Evolutionary conservation across 2,329 filamentous ascomycete genomes (phyloP).

Genomic region (Colletotrichum higginsianum): DNA sequence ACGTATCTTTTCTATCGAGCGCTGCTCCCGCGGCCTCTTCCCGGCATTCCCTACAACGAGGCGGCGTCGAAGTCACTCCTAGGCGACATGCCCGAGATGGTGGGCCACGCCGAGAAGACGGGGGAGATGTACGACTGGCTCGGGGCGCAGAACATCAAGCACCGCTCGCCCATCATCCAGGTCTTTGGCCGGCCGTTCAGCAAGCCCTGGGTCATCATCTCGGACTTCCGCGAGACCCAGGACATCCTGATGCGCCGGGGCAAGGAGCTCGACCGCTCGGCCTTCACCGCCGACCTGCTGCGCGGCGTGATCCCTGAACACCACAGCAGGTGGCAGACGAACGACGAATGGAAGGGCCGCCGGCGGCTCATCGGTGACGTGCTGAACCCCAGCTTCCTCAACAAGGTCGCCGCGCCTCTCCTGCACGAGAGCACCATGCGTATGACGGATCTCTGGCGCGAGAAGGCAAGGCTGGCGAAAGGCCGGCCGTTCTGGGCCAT

Average conservation of each 20-base stretch:
- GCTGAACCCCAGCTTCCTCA: constrained; percentile 54
- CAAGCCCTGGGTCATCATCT: constrained; percentile 51
- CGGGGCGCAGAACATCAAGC: constrained; percentile 46
- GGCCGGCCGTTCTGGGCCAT: constrained; percentile 51
- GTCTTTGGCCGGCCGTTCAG: constrained; percentile 53
- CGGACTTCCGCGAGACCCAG: constrained; percentile 51
- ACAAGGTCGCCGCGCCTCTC: constrained; percentile 34
- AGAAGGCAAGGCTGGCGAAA: constrained; percentile 50
- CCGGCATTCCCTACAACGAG: constrained; percentile 35
- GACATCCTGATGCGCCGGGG: constrained; percentile 52
- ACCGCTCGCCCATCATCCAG: constrained; percentile 51
- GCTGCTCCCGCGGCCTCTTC: constrained; percentile 27
- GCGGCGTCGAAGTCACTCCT: constrained; percentile 17
- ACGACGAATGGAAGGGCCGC: constrained; percentile 51
- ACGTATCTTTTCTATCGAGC: constrained; percentile 19
- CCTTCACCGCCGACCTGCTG: constrained; percentile 44
- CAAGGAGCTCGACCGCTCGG: constrained; percentile 53
- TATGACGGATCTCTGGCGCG: constrained; percentile 53
- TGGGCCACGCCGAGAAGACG: constrained; percentile 16
- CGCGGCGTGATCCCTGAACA: constrained; percentile 45
- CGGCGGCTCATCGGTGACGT: constrained; percentile 54
- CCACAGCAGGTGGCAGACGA: constrained; percentile 52
- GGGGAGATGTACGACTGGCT: constrained; percentile 46
- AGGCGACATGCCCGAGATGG: constrained; percentile 35
- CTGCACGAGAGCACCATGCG: constrained; percentile 48